A percentile compares a stretch with the other conserved stretches of the same genome.
phyloP scores from a whole-genome alignment of 2,329 filamentous ascomycete species.

The Endoconidiophora laricicola region DNA sequence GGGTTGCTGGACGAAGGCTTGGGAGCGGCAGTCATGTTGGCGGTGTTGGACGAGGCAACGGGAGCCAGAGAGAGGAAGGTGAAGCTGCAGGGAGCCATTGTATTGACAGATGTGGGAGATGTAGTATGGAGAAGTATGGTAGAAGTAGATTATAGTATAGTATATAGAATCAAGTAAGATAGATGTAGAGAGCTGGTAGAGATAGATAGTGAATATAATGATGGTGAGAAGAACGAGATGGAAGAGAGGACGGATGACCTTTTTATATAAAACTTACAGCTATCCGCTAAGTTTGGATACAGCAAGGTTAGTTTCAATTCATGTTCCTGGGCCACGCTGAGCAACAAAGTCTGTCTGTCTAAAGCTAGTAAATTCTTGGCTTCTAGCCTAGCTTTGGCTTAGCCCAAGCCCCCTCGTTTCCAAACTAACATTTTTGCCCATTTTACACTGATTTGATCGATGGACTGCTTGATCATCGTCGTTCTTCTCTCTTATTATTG shows the following conservation, averaged over 20 bases:
- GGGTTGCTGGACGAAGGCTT: conserved; percentile 1
- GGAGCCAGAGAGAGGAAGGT: conserved; percentile 11
- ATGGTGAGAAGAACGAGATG: not conserved
- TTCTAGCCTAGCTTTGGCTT: no score
- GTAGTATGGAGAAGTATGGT: not conserved
- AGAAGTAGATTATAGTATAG: not conserved
- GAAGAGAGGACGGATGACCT: not conserved
- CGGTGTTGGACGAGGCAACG: conserved; percentile 3
- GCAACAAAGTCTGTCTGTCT: no score
- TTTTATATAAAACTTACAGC: conserved; percentile 4
- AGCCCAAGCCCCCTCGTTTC: no score
- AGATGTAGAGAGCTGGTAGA: not conserved
- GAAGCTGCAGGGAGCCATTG: conserved; percentile 9
- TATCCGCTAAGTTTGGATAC: no score
- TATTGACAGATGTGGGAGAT: not conserved
- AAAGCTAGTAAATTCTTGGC: no score
- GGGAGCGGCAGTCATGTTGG: not conserved
- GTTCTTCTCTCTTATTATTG: no score
- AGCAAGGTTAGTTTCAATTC: no score
- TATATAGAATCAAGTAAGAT: not conserved
- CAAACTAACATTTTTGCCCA: no score
- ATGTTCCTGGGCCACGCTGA: no score
- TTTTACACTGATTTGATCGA: no score
- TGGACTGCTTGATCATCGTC: no score
- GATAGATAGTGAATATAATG: not conserved